phyloP scores from a whole-genome alignment of 163 green algal species.

The Chloroidium sp. region DNA sequence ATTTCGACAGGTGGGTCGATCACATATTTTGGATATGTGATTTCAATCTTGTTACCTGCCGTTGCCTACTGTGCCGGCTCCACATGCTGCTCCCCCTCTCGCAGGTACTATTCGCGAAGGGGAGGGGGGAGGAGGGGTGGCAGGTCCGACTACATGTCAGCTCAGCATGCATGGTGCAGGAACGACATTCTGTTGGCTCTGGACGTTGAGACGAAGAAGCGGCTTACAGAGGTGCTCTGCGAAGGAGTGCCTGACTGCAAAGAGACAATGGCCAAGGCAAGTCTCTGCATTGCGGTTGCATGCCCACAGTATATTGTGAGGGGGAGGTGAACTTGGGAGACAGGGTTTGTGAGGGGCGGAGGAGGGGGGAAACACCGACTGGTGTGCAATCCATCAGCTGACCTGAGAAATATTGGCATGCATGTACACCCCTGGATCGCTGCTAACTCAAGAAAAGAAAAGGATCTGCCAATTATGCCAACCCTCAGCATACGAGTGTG shows the following conservation, averaged over 20 bases:
- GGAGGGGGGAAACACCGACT: not conserved
- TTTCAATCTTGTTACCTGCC: not conserved
- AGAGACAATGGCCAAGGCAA: not conserved
- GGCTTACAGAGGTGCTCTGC: not conserved
- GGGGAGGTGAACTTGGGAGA: too few species aligned
- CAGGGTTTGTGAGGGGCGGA: too few species aligned
- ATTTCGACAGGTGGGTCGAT: constrained; percentile 10
- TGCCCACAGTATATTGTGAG: too few species aligned
- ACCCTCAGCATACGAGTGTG: too few species aligned
- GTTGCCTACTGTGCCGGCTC: too few species aligned
- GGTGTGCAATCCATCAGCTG: not conserved
- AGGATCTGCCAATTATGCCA: too few species aligned
- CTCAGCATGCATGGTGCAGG: not conserved
- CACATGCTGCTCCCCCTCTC: not conserved
- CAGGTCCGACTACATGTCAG: not conserved
- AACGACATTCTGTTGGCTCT: constrained; percentile 1
- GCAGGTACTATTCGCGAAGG: too few species aligned
- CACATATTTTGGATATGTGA: not conserved
- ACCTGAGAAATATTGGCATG: not conserved
- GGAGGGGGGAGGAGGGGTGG: not conserved
- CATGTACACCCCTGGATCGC: too few species aligned
- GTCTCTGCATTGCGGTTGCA: not conserved
- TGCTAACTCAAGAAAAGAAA: too few species aligned
- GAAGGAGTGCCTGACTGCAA: not conserved
- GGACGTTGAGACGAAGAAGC: not conserved